Evolutionary conservation across 768 basidiomycete species (phyloP), one percentile per base, ranked within the genome.

Genomic region (Mrakia blollopis): DNA sequence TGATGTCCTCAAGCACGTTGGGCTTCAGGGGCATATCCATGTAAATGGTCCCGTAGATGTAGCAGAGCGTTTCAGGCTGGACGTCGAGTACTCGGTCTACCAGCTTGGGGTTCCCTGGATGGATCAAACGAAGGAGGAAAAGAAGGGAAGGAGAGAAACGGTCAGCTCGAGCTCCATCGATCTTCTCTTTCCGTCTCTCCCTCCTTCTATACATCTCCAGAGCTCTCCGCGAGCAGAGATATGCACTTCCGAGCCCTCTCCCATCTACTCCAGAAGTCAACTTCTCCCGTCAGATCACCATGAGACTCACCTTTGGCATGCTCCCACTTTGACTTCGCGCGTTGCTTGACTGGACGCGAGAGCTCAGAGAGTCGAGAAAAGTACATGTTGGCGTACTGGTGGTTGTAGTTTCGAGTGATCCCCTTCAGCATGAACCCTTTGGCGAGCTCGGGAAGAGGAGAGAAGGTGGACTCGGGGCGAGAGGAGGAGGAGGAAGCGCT

Each of bases 21-120:
- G 96, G 96, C 82, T 99, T 99, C 72, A 98, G 86, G 13, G 94
- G 93, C 97, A 99, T 99, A 78, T 99, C 94, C 89, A 98, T 91
- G 83, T 98, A 99, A 9, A 98, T 90, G 0, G 97, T 99, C 5
- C 97, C 97, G 73, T 97, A 86, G 78, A 98, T 88, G 83, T 91
- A 98, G 83, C 94, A 97, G 74, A 96, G 85, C 80, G 91, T 86
- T 0, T 91, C 91, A 80, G 93, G 92, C 65, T 89, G 85, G 11
- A 98, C 90, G 76, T 98, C 96, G 6, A 97, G 88, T 3, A 96
- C 91, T 41, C 92, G 87, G 9, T 89, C 87, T n/a, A 95, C 88
- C 41, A 90, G 87, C 16, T 86, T 81, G 0, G 94, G 93, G 16
- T 87, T 86, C 13, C 89, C 92, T 92, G 52, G 41, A 47, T 18